Evolutionary conservation across 768 basidiomycete species (phyloP).

Genomic region (Dictyophora rubrovolvata): DNA sequence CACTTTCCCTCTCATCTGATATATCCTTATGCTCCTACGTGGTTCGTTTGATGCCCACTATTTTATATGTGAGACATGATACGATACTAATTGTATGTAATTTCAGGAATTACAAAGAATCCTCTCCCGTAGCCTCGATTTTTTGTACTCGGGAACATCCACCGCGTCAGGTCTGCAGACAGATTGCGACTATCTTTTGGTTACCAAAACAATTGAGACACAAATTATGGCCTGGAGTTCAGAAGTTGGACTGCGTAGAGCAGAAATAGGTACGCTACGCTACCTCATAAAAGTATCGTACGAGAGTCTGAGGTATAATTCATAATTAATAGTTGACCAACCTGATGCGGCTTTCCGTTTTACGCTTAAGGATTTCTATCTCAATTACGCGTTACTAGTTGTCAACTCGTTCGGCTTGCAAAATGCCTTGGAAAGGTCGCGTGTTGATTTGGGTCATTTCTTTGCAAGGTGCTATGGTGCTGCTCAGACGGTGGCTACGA

Average conservation of each 20-base stretch:
- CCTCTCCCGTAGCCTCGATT: slow-evolving; percentile 78
- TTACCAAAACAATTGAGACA: slow-evolving; percentile 76
- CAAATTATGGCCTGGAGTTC: slow-evolving; percentile 55
- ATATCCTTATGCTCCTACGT: slow-evolving; percentile 64
- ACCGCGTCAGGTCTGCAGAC: slow-evolving; percentile 74
- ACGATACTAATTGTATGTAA: background rate
- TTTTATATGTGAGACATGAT: background rate
- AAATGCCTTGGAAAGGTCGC: slow-evolving; percentile 76
- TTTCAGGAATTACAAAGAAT: slow-evolving; percentile 78
- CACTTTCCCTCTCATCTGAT: slow-evolving; percentile 56
- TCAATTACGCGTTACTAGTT: slow-evolving; percentile 77
- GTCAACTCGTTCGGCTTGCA: slow-evolving; percentile 95
- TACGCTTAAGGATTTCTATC: slow-evolving; percentile 62
- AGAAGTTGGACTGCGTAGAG: slow-evolving; percentile 30
- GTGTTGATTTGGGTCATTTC: slow-evolving; percentile 72
- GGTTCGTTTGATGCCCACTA: slow-evolving; percentile 33
- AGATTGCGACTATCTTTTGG: slow-evolving; percentile 75
- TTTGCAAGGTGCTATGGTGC: slow-evolving; percentile 68
- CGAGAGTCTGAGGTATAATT: background rate
- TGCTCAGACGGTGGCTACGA: slow-evolving; percentile 56
- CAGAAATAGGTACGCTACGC: background rate
- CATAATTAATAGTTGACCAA: background rate
- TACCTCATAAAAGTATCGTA: background rate
- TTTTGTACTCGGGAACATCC: slow-evolving; percentile 76
- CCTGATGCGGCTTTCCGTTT: slow-evolving; percentile 24